Conservation (phyloP, 2,329 filamentous ascomycete genomes). For the Coniochaeta sp. region DNA sequence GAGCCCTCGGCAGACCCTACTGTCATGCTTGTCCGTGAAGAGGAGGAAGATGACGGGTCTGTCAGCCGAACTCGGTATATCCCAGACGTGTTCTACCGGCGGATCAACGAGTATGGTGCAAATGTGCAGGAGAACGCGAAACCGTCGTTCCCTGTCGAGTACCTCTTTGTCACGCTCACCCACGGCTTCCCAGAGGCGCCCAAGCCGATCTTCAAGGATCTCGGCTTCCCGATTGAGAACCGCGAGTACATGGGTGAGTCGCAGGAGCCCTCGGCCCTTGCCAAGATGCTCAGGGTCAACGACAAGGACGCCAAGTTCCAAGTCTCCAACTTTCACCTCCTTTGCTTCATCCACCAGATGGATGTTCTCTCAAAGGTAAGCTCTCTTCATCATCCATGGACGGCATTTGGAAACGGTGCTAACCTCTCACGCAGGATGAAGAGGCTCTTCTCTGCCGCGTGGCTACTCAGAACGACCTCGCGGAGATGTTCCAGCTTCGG, state of each 20-base stretch:
- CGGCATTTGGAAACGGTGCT: too few species aligned
- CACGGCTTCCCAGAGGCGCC: conserved; percentile 86
- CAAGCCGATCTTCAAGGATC: conserved; percentile 67
- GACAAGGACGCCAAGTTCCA: conserved; percentile 50
- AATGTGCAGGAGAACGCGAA: conserved; percentile 98
- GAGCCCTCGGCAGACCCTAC: conserved; percentile 90
- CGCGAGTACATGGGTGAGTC: conserved; percentile 78
- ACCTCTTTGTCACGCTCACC: conserved; percentile 89
- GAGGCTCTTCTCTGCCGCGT: conserved; percentile 78
- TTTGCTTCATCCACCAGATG: conserved; percentile 79
- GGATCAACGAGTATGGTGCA: conserved; percentile 91
- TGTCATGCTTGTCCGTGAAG: conserved; percentile 89
- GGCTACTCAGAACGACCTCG: conserved; percentile 71
- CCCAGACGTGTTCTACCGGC: conserved; percentile 93
- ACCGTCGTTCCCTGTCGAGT: conserved; percentile 92
- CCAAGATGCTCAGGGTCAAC: conserved; percentile 60
- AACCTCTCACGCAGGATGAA: conserved; percentile 86
- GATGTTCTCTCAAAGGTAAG: conserved; percentile 78
- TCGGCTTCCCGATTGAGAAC: conserved; percentile 85
- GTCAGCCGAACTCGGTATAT: conserved; percentile 75
- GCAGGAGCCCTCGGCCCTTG: conserved; percentile 67
- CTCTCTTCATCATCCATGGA: too few species aligned
- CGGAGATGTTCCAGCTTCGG: conserved; percentile 75
- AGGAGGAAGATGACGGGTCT: conserved; percentile 73
- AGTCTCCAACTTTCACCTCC: conserved; percentile 87